Evolutionary conservation across 1,284 basidiomycete species (phyloP).

Genomic region (Jaminaea rosea): DNA sequence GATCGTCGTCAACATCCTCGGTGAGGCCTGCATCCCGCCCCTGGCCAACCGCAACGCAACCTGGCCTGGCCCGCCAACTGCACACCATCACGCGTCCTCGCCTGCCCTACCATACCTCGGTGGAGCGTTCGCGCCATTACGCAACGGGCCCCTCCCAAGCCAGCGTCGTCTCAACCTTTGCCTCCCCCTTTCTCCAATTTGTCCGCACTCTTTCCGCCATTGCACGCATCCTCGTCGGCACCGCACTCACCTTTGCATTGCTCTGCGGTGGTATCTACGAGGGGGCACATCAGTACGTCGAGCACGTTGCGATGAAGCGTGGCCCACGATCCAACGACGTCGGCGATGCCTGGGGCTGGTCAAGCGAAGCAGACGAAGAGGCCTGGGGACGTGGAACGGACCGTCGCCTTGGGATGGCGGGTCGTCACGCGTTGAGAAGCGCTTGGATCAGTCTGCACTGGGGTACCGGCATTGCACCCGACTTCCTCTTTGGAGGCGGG

Average conservation of each 20-base stretch:
- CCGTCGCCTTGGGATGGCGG: slow-evolving; percentile 30
- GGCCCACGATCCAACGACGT: slow-evolving; percentile 1
- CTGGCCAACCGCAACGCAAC: too few relatives aligned
- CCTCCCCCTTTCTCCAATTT: slow-evolving; percentile 35
- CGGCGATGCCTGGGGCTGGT: slow-evolving; percentile 20
- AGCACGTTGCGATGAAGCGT: slow-evolving; percentile 30
- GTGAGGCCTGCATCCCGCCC: too few relatives aligned
- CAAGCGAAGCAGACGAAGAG: slow-evolving; percentile 16
- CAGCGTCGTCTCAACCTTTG: slow-evolving; percentile 14
- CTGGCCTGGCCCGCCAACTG: too few relatives aligned
- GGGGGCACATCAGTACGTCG: slow-evolving; percentile 40
- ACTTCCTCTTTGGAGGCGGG: slow-evolving; percentile 7
- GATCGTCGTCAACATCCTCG: too few relatives aligned
- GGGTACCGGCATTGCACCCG: slow-evolving; percentile 39
- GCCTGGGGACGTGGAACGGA: slow-evolving; percentile 33
- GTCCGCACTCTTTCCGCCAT: slow-evolving; percentile 33
- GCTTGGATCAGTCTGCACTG: slow-evolving; percentile 42
- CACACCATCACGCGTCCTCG: too few relatives aligned
- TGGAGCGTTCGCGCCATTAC: too few relatives aligned
- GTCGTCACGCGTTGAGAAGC: slow-evolving; percentile 33
- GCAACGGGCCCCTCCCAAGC: too few relatives aligned
- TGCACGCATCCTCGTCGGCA: slow-evolving; percentile 36
- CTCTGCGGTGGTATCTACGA: slow-evolving; percentile 29
- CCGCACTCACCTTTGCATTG: slow-evolving; percentile 20
- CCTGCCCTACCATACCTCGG: too few relatives aligned